Percentiles rank a stretch among this genome's conserved stretches.
These are phyloP conservation scores for Zea luxurians DNA, from an alignment of 176 grass and related monocot species.

Conservation along the genomic window DNA sequence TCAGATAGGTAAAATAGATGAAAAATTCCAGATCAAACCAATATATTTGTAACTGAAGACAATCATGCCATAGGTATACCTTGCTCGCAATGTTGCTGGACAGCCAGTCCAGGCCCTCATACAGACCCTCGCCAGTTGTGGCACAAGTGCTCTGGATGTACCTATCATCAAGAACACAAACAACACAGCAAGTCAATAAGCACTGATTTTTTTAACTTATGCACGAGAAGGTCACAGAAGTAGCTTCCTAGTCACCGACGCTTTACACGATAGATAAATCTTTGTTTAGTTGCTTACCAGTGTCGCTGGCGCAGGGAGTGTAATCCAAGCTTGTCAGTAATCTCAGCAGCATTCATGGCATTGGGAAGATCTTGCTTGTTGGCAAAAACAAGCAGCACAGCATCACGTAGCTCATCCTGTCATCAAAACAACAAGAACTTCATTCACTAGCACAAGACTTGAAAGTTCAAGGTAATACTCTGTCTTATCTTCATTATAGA, in stretches of 20 bases:
- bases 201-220: background rate
- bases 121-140: slow-evolving; percentile 53
- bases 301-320: slow-evolving; percentile 48
- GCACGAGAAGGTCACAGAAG: background rate
- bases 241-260: background rate
- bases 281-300: slow-evolving; percentile 16
- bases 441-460: background rate
- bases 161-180: slow-evolving; percentile 21
- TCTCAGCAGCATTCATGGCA: slow-evolving; percentile 52
- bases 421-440: slow-evolving; percentile 6
- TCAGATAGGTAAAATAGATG: background rate
- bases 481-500: background rate
- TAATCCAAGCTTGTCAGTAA: slow-evolving; percentile 45
- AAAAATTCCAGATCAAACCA: background rate
- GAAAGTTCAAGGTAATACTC: background rate
- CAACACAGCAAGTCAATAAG: background rate
- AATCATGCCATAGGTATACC: slow-evolving; percentile 14
- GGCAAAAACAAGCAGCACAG: slow-evolving; percentile 49
- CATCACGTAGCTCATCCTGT: slow-evolving; percentile 49
- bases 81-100: slow-evolving; percentile 64
- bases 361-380: slow-evolving; percentile 60
- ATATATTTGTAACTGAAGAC: background rate
- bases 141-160: slow-evolving; percentile 65
- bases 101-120: slow-evolving; percentile 56
- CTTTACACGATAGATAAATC: background rate